Percentiles rank a stretch among this genome's conserved stretches.
These are phyloP conservation scores for Peronospora belbahrii DNA, from an alignment of 352 stramenopile genomes.

Conservation along the genomic window DNA sequence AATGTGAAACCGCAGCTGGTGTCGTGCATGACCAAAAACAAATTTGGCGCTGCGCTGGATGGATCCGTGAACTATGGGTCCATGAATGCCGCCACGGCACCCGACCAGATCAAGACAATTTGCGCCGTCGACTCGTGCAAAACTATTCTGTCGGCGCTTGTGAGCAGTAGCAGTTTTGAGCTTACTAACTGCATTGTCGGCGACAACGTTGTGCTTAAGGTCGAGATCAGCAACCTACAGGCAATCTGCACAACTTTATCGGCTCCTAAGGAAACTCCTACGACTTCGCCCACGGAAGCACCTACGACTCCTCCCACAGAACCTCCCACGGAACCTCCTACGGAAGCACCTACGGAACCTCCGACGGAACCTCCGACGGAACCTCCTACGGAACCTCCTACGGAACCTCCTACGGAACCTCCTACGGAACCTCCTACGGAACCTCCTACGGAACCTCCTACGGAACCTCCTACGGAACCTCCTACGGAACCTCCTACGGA, in stretches of 20 bases:
- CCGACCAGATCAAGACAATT: conserved; percentile 32
- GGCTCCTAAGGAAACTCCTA: neutral
- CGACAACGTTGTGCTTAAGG: conserved; percentile 40
- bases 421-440: neutral
- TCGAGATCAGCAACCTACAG: conserved; percentile 37
- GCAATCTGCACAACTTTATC: conserved; percentile 32
- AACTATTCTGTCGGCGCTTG: conserved; percentile 37
- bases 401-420: conserved; percentile 2
- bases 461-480: conserved; percentile 4
- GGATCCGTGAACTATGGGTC: conserved; percentile 36
- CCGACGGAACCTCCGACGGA: too few relatives aligned
- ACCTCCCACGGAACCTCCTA: neutral
- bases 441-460: neutral
- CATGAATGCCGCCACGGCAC: conserved; percentile 26
- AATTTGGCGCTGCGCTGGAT: conserved; percentile 41
- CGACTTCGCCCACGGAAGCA: neutral
- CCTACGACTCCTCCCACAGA: neutral
- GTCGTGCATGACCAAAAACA: conserved; percentile 42
- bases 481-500: conserved; percentile 2
- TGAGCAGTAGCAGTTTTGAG: conserved; percentile 40
- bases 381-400: neutral
- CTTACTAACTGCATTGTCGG: conserved; percentile 49
- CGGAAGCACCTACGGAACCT: conserved; percentile 1
- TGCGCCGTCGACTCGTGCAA: conserved; percentile 36
- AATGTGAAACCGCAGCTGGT: conserved; percentile 42